A percentile compares a stretch with the other conserved stretches of the same genome.
phyloP scores from a whole-genome alignment of 768 basidiomycete species.

The Filobasidium wieringae region DNA sequence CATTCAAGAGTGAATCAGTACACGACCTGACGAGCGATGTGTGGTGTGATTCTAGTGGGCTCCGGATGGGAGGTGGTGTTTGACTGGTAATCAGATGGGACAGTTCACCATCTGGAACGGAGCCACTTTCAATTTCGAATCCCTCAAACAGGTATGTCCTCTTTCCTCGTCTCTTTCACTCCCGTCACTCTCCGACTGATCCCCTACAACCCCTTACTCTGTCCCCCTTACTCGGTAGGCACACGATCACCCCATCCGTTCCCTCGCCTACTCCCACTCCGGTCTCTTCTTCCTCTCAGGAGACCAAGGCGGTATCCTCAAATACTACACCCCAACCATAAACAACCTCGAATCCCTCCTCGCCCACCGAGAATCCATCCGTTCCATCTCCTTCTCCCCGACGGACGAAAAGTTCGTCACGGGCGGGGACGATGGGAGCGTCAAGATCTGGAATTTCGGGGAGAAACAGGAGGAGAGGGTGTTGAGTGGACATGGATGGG shows the following conservation, averaged over 20 bases:
- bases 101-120: constrained; percentile 99
- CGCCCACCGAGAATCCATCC: constrained; percentile 86
- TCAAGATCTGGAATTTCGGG: constrained; percentile 91
- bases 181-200: not conserved
- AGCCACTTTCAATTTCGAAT: constrained; percentile 97
- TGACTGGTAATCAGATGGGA: constrained; percentile 91
- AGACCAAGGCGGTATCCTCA: constrained; percentile 87
- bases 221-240: constrained; percentile 45
- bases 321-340: constrained; percentile 98
- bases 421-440: constrained; percentile 86
- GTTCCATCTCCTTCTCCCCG: constrained; percentile 82
- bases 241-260: constrained; percentile 86
- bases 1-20: not conserved
- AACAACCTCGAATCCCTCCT: constrained; percentile 92
- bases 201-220: not conserved
- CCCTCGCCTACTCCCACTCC: constrained; percentile 79
- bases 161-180: not conserved
- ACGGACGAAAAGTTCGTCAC: constrained; percentile 86
- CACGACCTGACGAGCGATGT: not conserved
- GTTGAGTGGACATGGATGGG: constrained; percentile 57
- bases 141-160: constrained; percentile 62
- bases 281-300: constrained; percentile 87
- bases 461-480: constrained; percentile 78
- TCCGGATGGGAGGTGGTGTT: constrained; percentile 80
- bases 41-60: constrained; percentile 61